Conservation (phyloP, 331 rosid species). For the Dryas integrifolia region DNA sequence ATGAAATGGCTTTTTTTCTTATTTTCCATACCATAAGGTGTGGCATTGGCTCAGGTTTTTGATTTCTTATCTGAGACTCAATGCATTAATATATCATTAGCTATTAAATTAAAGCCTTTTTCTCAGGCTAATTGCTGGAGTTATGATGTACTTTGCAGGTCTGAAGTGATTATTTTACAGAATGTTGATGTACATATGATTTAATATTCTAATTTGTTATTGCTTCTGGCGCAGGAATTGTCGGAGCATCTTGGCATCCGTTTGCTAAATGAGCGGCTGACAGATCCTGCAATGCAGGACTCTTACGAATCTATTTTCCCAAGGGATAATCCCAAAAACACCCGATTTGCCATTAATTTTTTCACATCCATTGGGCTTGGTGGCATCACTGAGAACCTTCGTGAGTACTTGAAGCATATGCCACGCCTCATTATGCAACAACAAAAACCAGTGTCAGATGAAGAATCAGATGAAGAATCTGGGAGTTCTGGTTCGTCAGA, state of each 20-base stretch:
- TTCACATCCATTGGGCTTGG: conserved; percentile 98
- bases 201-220: neutral
- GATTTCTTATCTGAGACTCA: neutral
- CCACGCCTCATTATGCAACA: conserved; percentile 91
- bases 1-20: neutral
- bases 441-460: conserved; percentile 54
- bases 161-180: neutral
- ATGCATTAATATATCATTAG: neutral
- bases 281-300: conserved; percentile 58
- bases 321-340: conserved; percentile 83
- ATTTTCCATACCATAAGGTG: neutral
- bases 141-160: neutral
- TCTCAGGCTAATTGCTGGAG: neutral
- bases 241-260: conserved; percentile 82
- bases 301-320: conserved; percentile 75
- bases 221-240: conserved; percentile 56
- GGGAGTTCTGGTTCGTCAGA: conserved; percentile 50
- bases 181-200: neutral
- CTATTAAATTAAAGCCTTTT: neutral
- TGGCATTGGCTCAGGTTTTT: neutral
- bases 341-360: conserved; percentile 84
- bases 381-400: conserved; percentile 83
- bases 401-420: conserved; percentile 88
- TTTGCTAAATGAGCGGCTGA: conserved; percentile 63
- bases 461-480: conserved; percentile 30